Evolutionary conservation across 768 basidiomycete species (phyloP).

Genomic region (Kwoniella shandongensis): DNA sequence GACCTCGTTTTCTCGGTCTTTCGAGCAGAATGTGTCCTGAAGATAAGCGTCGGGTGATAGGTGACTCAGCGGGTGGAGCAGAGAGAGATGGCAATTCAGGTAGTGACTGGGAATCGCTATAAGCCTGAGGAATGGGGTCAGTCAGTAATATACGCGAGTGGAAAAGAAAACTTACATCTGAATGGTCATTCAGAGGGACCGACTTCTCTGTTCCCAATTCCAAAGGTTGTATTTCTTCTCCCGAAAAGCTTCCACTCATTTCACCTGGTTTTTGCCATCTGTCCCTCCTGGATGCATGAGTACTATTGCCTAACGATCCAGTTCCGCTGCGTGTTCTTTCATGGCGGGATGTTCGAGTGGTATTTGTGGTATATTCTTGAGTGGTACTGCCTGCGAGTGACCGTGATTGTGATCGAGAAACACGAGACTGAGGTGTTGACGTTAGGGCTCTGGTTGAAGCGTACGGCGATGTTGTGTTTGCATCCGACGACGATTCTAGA

Average conservation of each 20-base stretch:
- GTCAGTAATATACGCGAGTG: background rate
- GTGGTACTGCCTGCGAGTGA: constrained; percentile 13
- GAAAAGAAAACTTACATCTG: constrained; percentile 14
- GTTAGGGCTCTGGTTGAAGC: constrained; percentile 28
- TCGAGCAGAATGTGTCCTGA: constrained; percentile 27
- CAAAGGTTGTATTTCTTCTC: constrained; percentile 29
- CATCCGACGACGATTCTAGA: background rate
- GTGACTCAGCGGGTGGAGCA: constrained; percentile 22
- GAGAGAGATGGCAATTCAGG: constrained; percentile 16
- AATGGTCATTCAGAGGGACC: constrained; percentile 31
- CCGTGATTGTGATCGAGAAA: constrained; percentile 28
- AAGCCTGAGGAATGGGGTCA: background rate
- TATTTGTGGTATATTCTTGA: background rate
- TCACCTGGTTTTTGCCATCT: constrained; percentile 46
- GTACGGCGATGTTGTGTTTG: constrained; percentile 23
- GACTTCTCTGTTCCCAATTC: constrained; percentile 27
- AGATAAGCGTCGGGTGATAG: constrained; percentile 32
- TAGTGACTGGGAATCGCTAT: constrained; percentile 6
- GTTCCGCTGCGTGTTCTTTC: constrained; percentile 22
- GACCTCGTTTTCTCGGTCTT: constrained; percentile 23
- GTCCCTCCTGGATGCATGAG: constrained; percentile 20
- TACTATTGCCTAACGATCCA: constrained; percentile 24
- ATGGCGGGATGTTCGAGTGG: constrained; percentile 7
- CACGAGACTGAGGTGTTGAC: constrained; percentile 34
- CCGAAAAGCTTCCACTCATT: constrained; percentile 44